Evolutionary conservation across 164 flowering plant species (phyloP).

Genomic region (Vitis riparia): DNA sequence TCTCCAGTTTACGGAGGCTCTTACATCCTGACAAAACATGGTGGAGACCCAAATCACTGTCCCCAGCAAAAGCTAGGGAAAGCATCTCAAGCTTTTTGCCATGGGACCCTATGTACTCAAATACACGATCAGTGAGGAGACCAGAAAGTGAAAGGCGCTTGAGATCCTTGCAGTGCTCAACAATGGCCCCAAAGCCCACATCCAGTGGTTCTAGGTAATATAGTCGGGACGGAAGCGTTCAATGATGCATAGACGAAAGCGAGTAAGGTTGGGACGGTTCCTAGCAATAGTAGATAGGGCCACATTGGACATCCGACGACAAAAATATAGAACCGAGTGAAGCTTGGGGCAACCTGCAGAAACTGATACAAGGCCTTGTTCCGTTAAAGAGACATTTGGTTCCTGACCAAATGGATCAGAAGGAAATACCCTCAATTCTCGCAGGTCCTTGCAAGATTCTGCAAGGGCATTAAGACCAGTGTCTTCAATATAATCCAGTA

Average conservation of each 20-base stretch:
- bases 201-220: slow-evolving; percentile 78
- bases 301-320: slow-evolving; percentile 83
- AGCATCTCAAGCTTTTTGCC: slow-evolving; percentile 87
- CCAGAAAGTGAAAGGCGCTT: slow-evolving; percentile 83
- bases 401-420: slow-evolving; percentile 65
- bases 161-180: slow-evolving; percentile 70
- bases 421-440: slow-evolving; percentile 80
- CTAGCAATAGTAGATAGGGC: slow-evolving; percentile 69
- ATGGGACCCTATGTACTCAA: slow-evolving; percentile 70
- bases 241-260: slow-evolving; percentile 86
- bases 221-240: slow-evolving; percentile 80
- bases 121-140: slow-evolving; percentile 73
- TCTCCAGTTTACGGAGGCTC: slow-evolving; percentile 78
- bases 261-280: slow-evolving; percentile 66
- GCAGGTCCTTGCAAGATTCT: slow-evolving; percentile 60
- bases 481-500: slow-evolving; percentile 81
- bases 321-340: slow-evolving; percentile 82
- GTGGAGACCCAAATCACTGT: slow-evolving; percentile 79
- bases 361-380: slow-evolving; percentile 72
- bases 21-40: slow-evolving; percentile 81
- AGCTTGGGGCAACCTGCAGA: slow-evolving; percentile 82
- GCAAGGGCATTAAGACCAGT: slow-evolving; percentile 69
- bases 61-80: slow-evolving; percentile 90
- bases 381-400: slow-evolving; percentile 63
- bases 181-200: slow-evolving; percentile 83